phyloP scores from a whole-genome alignment of 176 grass and related monocot species.

The Juncus inflexus region DNA sequence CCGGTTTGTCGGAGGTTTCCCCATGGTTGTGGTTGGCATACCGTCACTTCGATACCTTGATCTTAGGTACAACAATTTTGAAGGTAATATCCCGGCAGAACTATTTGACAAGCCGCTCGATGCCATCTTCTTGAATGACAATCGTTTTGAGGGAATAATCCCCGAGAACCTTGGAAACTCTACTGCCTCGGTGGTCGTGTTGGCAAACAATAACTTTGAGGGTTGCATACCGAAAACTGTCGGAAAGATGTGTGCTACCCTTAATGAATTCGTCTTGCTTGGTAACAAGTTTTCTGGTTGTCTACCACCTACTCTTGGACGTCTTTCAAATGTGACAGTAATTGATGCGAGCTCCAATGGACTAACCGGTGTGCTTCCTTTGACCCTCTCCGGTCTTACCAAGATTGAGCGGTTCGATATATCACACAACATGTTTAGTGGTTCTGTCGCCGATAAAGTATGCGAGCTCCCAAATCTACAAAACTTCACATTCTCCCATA shows the following conservation, averaged over 20 bases:
- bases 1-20: constrained; percentile 67
- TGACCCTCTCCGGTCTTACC: constrained; percentile 29
- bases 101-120: constrained; percentile 66
- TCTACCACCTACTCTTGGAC: constrained; percentile 41
- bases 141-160: constrained; percentile 48
- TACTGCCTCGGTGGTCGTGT: constrained; percentile 42
- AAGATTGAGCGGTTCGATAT: constrained; percentile 47
- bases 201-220: constrained; percentile 54
- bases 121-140: constrained; percentile 63
- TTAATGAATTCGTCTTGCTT: constrained; percentile 52
- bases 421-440: constrained; percentile 44
- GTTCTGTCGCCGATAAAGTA: constrained; percentile 22
- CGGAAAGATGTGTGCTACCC: constrained; percentile 51
- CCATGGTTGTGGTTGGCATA: constrained; percentile 32
- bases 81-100: constrained; percentile 38
- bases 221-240: constrained; percentile 64
- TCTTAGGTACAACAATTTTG: constrained; percentile 69
- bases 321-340: constrained; percentile 37
- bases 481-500: constrained; percentile 60
- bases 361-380: constrained; percentile 41
- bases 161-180: constrained; percentile 58
- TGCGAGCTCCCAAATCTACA: constrained; percentile 38
- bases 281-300: constrained; percentile 59
- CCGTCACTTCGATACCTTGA: constrained; percentile 62
- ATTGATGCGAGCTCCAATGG: constrained; percentile 44